These are phyloP conservation scores for Paraurostyla sp. DNA, from an alignment of 73 alveolate species.

Conservation along the genomic window DNA sequence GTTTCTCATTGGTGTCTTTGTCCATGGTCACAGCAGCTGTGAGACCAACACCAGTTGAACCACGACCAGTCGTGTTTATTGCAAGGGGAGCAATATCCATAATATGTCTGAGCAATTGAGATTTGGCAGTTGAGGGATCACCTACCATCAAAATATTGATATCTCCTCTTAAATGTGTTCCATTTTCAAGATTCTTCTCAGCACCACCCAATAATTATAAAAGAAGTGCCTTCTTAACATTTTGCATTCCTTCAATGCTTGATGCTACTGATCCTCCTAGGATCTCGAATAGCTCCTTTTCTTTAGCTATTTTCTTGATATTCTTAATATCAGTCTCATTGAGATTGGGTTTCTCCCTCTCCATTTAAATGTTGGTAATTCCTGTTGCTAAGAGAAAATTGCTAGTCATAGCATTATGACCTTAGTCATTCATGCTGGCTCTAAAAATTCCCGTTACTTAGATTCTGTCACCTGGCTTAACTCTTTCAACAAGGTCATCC, in stretches of 20 bases:
- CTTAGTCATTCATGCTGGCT: conserved; percentile 75
- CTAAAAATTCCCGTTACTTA: conserved; percentile 97
- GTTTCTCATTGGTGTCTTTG: conserved; percentile 96
- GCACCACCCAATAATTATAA: conserved; percentile 98
- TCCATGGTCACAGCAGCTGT: conserved; percentile 99
- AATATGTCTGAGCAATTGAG: conserved; percentile 96
- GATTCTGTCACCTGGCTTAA: conserved; percentile 99
- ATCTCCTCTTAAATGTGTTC: conserved; percentile 99
- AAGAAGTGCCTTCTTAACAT: conserved; percentile 93
- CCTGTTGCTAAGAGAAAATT: conserved; percentile 90
- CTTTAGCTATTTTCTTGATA: conserved; percentile 88
- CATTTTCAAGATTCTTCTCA: conserved; percentile 92
- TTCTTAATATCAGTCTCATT: conserved; percentile 90
- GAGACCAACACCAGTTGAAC: conserved; percentile 99
- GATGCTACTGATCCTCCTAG: conserved; percentile 98
- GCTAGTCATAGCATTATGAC: conserved; percentile 83
- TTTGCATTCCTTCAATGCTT: conserved; percentile 96
- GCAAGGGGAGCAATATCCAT: conserved; percentile 96
- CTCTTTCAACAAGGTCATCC: conserved; percentile 96
- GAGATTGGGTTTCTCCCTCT: conserved; percentile 81
- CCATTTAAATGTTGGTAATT: conserved; percentile 75
- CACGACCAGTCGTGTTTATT: conserved; percentile 99
- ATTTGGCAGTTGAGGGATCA: conserved; percentile 99
- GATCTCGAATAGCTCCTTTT: conserved; percentile 88
- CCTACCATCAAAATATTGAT: conserved; percentile 98